Base-by-base conservation (phyloP, 2,329 filamentous ascomycete species). In the Tothia fuscella region DNA sequence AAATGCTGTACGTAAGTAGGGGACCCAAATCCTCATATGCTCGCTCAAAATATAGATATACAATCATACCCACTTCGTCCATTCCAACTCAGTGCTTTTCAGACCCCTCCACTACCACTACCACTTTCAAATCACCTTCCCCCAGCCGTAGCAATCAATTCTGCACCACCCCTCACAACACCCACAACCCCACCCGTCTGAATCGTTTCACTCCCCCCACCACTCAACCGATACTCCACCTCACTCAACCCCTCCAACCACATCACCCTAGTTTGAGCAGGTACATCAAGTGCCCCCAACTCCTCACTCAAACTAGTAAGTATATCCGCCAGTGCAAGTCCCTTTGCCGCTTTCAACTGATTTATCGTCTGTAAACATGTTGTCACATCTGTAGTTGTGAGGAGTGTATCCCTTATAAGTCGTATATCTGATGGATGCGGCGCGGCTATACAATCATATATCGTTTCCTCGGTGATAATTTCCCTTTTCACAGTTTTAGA, bases 401-500 rank as follows among this genome's bases (percentile, higher is more conserved):
- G 73, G 24, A 98, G 71, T 0, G 86, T 93, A 49, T 81, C 74
- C 50, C 88, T 71, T 41, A 98, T 96, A 51, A 82, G 77, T 49
- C 76, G 72, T 55, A 96, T 86, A 53, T 94, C 89, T 19, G 80
- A 77, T 1, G 91, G 91, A 50, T 93, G 88, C 3, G 91, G 91
- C 2, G 89, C 89, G 6, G 91, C 91, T 56, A 98, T 93, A 62
- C 91, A 98, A 61, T 87, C 88, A 69, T 95, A 98, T 55, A 98
- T 96, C 6, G 78, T 80, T 16, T 84, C 86, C 57, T 94, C 82
- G 26, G 83, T 94, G 50, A 95, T 94, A 50, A 85, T 75, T 46
- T 96, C 89, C 30, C 86, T 74, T 42, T 80, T 70, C 21, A 88
- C 76, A 41, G 62, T 74, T 31, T 66, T 58, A 5, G 59, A 54